Percentiles rank a stretch among this genome's conserved stretches.
These are phyloP conservation scores for Volvox reticuliferus DNA, from an alignment of 139 green algal genomes.

Conservation along the genomic window DNA sequence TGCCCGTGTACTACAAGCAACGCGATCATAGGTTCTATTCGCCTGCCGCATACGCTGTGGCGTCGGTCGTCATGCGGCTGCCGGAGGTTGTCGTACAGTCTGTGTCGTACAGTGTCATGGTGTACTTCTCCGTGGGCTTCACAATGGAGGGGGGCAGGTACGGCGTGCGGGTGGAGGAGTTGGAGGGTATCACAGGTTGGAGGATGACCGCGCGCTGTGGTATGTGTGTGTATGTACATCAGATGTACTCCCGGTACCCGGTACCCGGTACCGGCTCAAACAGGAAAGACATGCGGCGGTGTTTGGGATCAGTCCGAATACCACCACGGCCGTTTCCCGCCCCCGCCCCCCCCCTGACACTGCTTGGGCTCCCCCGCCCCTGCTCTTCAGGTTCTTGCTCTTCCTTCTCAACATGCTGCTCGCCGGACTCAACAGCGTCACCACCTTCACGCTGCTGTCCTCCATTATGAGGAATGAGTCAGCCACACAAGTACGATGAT, in stretches of 20 bases:
- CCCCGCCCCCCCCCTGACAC: too few species aligned
- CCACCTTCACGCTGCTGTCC: conserved; percentile 72
- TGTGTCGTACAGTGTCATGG: conserved; percentile 65
- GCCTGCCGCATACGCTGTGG: conserved; percentile 34
- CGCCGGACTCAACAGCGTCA: conserved; percentile 51
- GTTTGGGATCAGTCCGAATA: too few species aligned
- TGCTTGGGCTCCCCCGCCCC: background rate
- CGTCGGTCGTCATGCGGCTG: conserved; percentile 60
- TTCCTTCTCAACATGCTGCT: conserved; percentile 59
- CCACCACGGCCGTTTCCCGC: too few species aligned
- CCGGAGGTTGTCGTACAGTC: conserved; percentile 69
- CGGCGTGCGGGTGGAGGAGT: too few species aligned
- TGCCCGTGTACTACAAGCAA: conserved; percentile 88
- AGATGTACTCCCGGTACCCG: too few species aligned
- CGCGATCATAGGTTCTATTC: conserved; percentile 80
- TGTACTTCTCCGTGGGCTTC: conserved; percentile 79
- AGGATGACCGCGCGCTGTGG: too few species aligned
- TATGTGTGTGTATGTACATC: too few species aligned
- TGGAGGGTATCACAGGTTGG: too few species aligned
- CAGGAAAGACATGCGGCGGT: too few species aligned
- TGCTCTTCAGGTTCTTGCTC: conserved; percentile 62
- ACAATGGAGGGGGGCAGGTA: conserved; percentile 22
- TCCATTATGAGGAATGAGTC: conserved; percentile 44
- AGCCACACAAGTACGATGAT: background rate
- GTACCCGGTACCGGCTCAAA: too few species aligned